phyloP scores from a whole-genome alignment of 176 grass and related monocot genomes.

The Dendrocalamus sinicus region DNA sequence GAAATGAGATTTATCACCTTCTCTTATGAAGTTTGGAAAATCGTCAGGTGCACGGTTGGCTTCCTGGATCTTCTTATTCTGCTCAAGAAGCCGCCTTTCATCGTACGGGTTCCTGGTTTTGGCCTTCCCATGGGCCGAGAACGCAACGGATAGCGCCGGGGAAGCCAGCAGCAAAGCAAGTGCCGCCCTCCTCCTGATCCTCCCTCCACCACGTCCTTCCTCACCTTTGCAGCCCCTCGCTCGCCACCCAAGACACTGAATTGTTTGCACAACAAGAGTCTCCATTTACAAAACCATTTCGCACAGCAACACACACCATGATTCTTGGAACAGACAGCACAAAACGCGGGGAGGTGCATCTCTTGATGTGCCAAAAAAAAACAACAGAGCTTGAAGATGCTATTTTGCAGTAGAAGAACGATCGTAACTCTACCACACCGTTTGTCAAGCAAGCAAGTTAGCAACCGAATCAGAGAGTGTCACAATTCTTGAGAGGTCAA shows the following conservation, averaged over 20 bases:
- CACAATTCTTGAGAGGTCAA: background rate
- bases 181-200: conserved; percentile 59
- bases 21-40: conserved; percentile 89
- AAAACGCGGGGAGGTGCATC: background rate
- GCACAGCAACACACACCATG: background rate
- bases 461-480: background rate
- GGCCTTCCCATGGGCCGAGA: conserved; percentile 65
- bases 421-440: background rate
- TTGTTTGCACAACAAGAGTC: conserved; percentile 22
- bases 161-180: conserved; percentile 58
- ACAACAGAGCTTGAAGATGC: background rate
- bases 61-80: conserved; percentile 93
- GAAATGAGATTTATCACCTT: conserved; percentile 60
- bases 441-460: conserved; percentile 2
- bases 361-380: background rate
- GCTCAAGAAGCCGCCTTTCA: conserved; percentile 85
- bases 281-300: conserved; percentile 16
- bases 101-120: conserved; percentile 77
- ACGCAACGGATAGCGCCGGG: conserved; percentile 37
- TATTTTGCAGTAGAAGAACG: background rate
- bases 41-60: conserved; percentile 81
- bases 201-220: conserved; percentile 26
- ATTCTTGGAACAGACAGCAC: background rate
- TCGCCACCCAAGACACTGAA: conserved; percentile 48
- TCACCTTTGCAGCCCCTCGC: conserved; percentile 1